A percentile compares a stretch with the other conserved stretches of the same genome.
phyloP scores from a whole-genome alignment of 768 basidiomycete species.

The Russula brevipes region DNA sequence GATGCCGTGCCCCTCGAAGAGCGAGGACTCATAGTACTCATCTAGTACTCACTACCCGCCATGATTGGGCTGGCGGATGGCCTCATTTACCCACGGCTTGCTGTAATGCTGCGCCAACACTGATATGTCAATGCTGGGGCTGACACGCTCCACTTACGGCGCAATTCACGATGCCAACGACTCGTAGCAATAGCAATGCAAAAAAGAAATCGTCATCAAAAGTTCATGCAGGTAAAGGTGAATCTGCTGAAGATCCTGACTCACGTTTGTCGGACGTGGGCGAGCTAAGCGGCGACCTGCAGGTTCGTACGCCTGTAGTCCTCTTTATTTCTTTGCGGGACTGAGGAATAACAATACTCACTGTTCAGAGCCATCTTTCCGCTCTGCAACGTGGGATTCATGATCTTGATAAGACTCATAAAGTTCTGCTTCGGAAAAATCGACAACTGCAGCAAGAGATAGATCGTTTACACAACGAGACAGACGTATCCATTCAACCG shows the following conservation, averaged over 20 bases:
- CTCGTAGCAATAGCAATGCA: constrained; percentile 13
- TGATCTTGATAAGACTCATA: background rate
- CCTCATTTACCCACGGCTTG: background rate
- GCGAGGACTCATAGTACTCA: background rate
- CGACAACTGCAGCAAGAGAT: constrained; percentile 7
- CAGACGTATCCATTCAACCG: constrained; percentile 3
- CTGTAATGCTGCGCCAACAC: background rate
- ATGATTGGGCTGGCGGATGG: too few relatives aligned
- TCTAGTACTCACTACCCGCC: too few relatives aligned
- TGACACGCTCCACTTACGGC: background rate
- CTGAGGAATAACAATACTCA: background rate
- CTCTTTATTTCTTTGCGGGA: background rate
- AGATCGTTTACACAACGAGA: constrained; percentile 12
- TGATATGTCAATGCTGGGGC: background rate
- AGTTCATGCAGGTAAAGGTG: background rate
- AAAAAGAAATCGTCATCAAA: background rate
- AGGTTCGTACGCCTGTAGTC: background rate
- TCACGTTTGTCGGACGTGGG: background rate
- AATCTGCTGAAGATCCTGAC: background rate
- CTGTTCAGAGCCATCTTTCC: constrained; percentile 11
- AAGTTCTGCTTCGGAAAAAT: constrained; percentile 3
- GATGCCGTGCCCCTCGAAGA: background rate
- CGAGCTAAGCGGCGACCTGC: background rate
- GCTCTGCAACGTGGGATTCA: constrained; percentile 11
- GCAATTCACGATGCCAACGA: constrained; percentile 8